Evolutionary conservation across 208 protist species (phyloP).

Genomic region (Herpetomonas tarakana): DNA sequence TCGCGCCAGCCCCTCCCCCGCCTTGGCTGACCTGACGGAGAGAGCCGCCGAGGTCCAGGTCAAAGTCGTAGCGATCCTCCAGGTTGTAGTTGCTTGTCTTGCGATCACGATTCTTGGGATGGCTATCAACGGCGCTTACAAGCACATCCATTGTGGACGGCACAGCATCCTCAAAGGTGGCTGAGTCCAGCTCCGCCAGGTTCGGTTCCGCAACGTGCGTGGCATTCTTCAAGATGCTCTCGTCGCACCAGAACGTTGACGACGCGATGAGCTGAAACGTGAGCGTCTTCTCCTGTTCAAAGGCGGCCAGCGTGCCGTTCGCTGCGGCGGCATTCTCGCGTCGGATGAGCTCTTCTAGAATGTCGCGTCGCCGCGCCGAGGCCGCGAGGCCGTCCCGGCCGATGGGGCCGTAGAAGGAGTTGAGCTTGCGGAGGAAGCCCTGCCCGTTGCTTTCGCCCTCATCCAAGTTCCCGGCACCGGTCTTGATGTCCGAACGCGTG

Average conservation of each 20-base stretch:
- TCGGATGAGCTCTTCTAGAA: neutral
- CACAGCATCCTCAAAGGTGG: neutral
- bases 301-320: neutral
- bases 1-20: neutral
- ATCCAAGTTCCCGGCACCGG: too few relatives aligned
- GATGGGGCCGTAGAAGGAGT: constrained; percentile 16
- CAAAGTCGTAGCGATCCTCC: neutral
- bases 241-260: neutral
- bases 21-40: neutral
- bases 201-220: neutral
- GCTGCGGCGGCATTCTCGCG: neutral
- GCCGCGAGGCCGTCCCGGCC: constrained; percentile 10
- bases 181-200: neutral
- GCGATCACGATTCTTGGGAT: neutral
- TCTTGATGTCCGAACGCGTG: too few relatives aligned
- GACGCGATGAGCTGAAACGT: neutral
- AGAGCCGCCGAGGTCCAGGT: neutral
- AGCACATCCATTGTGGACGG: neutral
- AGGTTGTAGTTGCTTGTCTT: neutral
- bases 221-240: neutral
- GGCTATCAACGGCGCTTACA: neutral
- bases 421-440: neutral
- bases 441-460: too few relatives aligned
- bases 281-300: neutral
- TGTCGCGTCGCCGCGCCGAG: constrained; percentile 1